A percentile compares a stretch with the other conserved stretches of the same genome.
These are phyloP conservation scores for Arctium lappa DNA, from an alignment of 129 eudicot genomes.

Conservation along the genomic window DNA sequence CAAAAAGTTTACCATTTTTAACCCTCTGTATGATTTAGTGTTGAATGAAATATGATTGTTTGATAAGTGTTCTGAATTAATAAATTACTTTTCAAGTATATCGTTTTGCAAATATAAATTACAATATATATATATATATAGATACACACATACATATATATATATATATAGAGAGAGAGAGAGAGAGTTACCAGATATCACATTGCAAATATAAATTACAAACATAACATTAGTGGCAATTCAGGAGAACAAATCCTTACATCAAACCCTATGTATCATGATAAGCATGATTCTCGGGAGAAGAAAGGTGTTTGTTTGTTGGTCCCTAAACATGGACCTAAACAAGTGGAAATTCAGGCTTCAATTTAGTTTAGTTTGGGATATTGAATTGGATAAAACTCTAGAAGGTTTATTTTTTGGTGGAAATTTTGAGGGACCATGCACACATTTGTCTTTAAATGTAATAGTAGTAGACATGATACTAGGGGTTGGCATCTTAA, in stretches of 20 bases:
- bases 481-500: background rate
- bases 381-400: background rate
- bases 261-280: background rate
- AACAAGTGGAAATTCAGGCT: too few species aligned
- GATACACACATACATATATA: too few species aligned
- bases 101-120: background rate
- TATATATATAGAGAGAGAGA: too few species aligned
- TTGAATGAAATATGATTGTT: background rate
- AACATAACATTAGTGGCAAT: background rate
- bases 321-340: background rate
- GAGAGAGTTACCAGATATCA: too few species aligned
- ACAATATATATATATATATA: background rate
- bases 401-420: too few species aligned
- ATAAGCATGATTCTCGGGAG: background rate
- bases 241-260: background rate
- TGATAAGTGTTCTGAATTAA: background rate
- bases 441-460: background rate
- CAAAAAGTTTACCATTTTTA: background rate
- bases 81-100: background rate
- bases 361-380: background rate
- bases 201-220: background rate
- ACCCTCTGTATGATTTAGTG: background rate
- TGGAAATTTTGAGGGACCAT: background rate
- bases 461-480: background rate
- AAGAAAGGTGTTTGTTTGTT: background rate